These are phyloP conservation scores for Lepidium didymum DNA, from an alignment of 345 rosid species.

Conservation along the genomic window DNA sequence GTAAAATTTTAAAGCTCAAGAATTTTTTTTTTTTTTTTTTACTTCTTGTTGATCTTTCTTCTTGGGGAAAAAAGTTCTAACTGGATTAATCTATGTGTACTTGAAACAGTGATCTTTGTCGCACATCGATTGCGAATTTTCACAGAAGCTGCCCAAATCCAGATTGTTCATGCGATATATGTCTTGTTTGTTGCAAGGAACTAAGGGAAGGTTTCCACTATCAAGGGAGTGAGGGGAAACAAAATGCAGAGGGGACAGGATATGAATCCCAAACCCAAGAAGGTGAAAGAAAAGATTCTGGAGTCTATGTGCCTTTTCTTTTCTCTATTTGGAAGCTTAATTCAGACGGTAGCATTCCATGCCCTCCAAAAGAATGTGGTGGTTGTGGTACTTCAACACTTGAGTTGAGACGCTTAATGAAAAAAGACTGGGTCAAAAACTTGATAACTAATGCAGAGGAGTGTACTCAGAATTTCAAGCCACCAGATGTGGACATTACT, in stretches of 20 bases:
- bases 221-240: slow-evolving; percentile 21
- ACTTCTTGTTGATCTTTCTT: not conserved
- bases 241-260: not conserved
- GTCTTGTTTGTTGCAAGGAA: slow-evolving; percentile 55
- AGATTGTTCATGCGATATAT: slow-evolving; percentile 43
- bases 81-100: too few species aligned
- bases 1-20: not conserved
- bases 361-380: slow-evolving; percentile 55
- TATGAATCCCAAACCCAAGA: not conserved
- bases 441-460: slow-evolving; percentile 45
- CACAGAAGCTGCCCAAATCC: slow-evolving; percentile 42
- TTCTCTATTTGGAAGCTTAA: slow-evolving; percentile 41
- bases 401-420: slow-evolving; percentile 42
- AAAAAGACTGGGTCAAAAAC: slow-evolving; percentile 34
- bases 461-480: slow-evolving; percentile 28
- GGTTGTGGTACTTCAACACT: slow-evolving; percentile 57
- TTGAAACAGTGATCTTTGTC: slow-evolving; percentile 46
- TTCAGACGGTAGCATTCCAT: slow-evolving; percentile 44
- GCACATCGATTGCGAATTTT: slow-evolving; percentile 52
- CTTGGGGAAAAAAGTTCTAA: too few species aligned
- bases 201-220: slow-evolving; percentile 34
- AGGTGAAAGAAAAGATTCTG: not conserved
- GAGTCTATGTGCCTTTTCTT: not conserved
- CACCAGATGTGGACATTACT: slow-evolving; percentile 25
- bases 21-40: not conserved